Base-by-base conservation (phyloP, 345 rosid species). In the Carallia brachiata region DNA sequence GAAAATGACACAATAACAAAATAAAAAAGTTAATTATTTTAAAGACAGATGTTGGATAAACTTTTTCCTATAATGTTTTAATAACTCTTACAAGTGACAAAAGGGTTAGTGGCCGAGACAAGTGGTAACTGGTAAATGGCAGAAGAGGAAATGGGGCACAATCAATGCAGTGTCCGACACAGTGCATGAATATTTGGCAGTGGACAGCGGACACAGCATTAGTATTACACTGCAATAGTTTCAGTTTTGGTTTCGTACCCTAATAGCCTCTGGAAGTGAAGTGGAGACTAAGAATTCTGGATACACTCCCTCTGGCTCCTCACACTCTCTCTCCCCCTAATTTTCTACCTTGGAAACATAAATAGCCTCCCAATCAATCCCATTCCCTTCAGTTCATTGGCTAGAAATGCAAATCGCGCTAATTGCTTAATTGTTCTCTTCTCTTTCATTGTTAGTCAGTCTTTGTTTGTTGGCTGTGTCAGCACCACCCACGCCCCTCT, bases 401-500 rank as follows among this genome's bases (percentile, higher is more conserved):
- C 16, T 44, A 13, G 12, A 44, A 44, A 44, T 44, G 50, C 50
- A 4, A 16, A 4, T 12, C 15, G 50, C 3, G 50, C 16, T 44
- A 2, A 12, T 44, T 12, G 50, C 50, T 44, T 44, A 3, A 23
- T 44, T 0, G 50, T 44, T 44, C 50, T 44, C 16, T 12, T 12
- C 17, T 16, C 56, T 40, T 36, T 27, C n/a, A n/a, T 6, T 7
- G 75, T 15, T 36, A 62, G 52, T 30, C 69, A 8, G 7, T 4
- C 16, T 60, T 59, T 34, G 53, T 23, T 54, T 18, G 7, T n/a
- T 37, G 12, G 8, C 17, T n/a, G 63, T 80, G 84, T 75, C 84
- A 80, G 85, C 83, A 68, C 74, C 79, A 68, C 73, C 77, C 82
- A 72, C 75, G 54, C 62, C 68, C 16, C 54, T 52, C 56, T 10